phyloP scores from a whole-genome alignment of 257 asterid species.

The Jacaranda mimosifolia region DNA sequence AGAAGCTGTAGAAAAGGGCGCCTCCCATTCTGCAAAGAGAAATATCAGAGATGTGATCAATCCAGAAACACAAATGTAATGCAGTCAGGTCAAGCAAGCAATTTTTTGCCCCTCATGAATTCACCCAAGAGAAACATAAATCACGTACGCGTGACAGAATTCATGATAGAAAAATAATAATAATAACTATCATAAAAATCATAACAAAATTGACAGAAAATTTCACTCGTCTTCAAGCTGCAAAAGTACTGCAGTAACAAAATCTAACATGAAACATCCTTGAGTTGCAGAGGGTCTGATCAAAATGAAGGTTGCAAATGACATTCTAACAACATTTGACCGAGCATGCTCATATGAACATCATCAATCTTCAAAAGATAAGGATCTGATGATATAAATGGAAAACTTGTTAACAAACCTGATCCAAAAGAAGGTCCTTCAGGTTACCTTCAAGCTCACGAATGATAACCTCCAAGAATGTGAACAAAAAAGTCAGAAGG shows the following conservation, averaged over 20 bases:
- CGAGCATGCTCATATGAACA: background rate
- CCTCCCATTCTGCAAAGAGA: conserved; percentile 65
- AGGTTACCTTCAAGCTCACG: conserved; percentile 70
- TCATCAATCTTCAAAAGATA: background rate
- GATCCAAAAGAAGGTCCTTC: conserved; percentile 77
- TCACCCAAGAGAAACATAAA: background rate
- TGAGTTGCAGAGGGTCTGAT: background rate
- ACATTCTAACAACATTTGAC: too few species aligned
- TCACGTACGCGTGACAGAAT: background rate
- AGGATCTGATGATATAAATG: conserved; percentile 4
- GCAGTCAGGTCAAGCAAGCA: background rate
- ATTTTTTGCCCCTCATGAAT: background rate
- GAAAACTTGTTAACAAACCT: conserved; percentile 53
- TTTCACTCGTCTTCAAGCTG: conserved; percentile 1
- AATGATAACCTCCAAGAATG: conserved; percentile 62
- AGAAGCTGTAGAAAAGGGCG: conserved; percentile 87
- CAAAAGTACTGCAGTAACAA: background rate
- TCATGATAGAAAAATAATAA: background rate
- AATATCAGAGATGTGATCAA: background rate
- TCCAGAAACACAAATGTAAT: background rate
- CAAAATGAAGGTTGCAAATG: background rate
- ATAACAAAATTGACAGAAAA: background rate
- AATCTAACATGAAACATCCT: background rate
- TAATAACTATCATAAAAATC: background rate
- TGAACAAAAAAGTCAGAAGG: conserved; percentile 30